Conservation (phyloP, 306 rosid genomes). For the Psophocarpus tetragonolobus region DNA sequence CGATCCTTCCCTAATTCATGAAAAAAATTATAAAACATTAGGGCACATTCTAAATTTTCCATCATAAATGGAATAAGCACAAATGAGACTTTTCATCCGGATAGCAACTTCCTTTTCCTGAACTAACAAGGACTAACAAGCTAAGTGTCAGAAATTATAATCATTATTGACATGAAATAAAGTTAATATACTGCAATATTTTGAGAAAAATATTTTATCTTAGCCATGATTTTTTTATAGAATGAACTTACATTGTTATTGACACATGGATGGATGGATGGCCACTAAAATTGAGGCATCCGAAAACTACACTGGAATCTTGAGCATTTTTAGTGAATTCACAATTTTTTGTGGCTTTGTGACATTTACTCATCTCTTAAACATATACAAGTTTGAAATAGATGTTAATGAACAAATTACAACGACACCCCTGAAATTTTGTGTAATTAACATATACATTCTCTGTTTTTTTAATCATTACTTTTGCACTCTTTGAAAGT, state of each 20-base stretch:
- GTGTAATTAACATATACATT: too few relatives aligned
- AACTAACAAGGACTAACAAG: slow-evolving; percentile 12
- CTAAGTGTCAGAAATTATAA: neutral
- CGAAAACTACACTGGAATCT: neutral
- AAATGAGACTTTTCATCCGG: neutral
- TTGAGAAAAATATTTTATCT: neutral
- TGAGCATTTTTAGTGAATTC: neutral
- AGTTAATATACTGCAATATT: neutral
- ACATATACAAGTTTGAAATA: neutral
- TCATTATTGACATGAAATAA: neutral
- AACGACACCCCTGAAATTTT: too few relatives aligned
- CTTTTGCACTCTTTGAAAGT: too few relatives aligned
- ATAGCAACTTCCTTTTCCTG: neutral
- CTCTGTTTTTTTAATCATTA: too few relatives aligned
- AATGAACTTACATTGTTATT: neutral
- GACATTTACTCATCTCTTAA: neutral
- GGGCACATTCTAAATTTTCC: neutral
- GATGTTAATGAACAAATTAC: too few relatives aligned
- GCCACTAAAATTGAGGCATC: slow-evolving; percentile 9
- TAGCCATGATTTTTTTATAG: neutral
- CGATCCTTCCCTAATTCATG: slow-evolving; percentile 63
- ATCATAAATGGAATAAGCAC: neutral
- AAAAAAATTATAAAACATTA: slow-evolving; percentile 17
- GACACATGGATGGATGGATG: slow-evolving; percentile 8
- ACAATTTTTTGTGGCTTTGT: neutral